Evolutionary conservation across 257 asterid species (phyloP).

Genomic region (Solanum boliviense): DNA sequence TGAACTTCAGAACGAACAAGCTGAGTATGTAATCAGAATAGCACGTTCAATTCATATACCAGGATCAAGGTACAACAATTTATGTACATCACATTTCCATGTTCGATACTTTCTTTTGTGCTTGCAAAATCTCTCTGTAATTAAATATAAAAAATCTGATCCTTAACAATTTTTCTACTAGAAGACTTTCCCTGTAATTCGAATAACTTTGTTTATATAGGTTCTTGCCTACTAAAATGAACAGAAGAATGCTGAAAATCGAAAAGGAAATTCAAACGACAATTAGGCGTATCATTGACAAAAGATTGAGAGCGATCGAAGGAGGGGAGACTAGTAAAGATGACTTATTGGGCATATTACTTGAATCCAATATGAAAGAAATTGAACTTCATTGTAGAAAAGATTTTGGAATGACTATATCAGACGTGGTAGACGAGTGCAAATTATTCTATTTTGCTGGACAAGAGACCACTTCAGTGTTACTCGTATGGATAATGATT

Average conservation of each 20-base stretch:
- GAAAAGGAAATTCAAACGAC: conserved; percentile 2
- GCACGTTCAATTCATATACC: conserved; percentile 19
- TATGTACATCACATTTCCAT: not conserved
- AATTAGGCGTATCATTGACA: conserved; percentile 14
- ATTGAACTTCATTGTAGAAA: not conserved
- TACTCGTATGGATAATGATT: conserved; percentile 49
- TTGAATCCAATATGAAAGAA: conserved; percentile 13
- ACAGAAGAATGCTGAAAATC: conserved; percentile 5
- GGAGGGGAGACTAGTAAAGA: not conserved
- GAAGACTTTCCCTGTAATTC: not conserved
- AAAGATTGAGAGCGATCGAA: conserved; percentile 13
- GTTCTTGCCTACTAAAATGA: conserved; percentile 31
- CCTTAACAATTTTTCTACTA: not conserved
- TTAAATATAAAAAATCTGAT: not conserved
- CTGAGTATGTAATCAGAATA: conserved; percentile 4
- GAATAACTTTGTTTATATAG: not conserved
- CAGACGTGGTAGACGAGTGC: conserved; percentile 32
- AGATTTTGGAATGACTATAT: not conserved
- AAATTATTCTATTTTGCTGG: conserved; percentile 41
- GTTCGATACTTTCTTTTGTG: not conserved
- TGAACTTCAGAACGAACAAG: conserved; percentile 29
- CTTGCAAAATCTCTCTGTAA: not conserved
- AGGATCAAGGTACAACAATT: conserved; percentile 22
- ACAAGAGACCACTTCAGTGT: conserved; percentile 38
- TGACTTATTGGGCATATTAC: conserved; percentile 8